A percentile compares a stretch with the other conserved stretches of the same genome.
Conservation (phyloP, 352 stramenopile genomes). For the Phytopythium litorale region DNA sequence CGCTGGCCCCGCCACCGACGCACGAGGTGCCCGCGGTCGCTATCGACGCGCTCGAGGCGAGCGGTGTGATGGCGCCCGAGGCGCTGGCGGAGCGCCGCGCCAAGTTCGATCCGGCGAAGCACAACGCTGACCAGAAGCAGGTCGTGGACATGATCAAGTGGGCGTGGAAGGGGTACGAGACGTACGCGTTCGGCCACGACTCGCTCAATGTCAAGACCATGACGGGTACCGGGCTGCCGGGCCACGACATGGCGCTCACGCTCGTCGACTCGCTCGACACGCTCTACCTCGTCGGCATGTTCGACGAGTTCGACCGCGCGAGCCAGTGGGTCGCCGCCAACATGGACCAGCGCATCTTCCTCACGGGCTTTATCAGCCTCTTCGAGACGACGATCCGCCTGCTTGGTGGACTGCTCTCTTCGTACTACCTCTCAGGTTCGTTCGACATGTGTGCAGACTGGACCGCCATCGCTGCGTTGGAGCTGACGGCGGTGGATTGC, state of each 20-base stretch:
- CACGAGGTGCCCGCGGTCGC: slow-evolving; percentile 8
- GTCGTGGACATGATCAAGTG: slow-evolving; percentile 65
- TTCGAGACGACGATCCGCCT: slow-evolving; percentile 83
- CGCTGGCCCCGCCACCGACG: slow-evolving; percentile 1
- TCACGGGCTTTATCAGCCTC: slow-evolving; percentile 58
- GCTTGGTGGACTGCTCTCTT: slow-evolving; percentile 64
- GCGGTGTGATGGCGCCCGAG: slow-evolving; percentile 19
- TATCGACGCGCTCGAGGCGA: slow-evolving; percentile 16
- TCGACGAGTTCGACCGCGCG: slow-evolving; percentile 70
- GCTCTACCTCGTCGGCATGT: slow-evolving; percentile 70
- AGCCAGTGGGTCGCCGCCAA: slow-evolving; percentile 61
- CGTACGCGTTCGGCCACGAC: slow-evolving; percentile 66
- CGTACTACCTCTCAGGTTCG: slow-evolving; percentile 57
- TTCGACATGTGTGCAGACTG: too few species aligned
- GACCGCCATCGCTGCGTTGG: too few species aligned
- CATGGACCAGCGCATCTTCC: slow-evolving; percentile 66
- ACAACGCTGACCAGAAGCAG: slow-evolving; percentile 55
- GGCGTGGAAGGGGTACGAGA: slow-evolving; percentile 79
- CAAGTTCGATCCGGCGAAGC: slow-evolving; percentile 38
- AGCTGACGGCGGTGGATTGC: background rate
- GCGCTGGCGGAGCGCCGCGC: slow-evolving; percentile 33
- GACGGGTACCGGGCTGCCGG: slow-evolving; percentile 42
- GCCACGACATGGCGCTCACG: slow-evolving; percentile 75
- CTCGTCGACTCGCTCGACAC: slow-evolving; percentile 79
- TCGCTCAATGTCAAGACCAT: slow-evolving; percentile 65